Evolutionary conservation across 2,329 filamentous ascomycete species (phyloP).

Genomic region (Lasiodiplodia sp.): DNA sequence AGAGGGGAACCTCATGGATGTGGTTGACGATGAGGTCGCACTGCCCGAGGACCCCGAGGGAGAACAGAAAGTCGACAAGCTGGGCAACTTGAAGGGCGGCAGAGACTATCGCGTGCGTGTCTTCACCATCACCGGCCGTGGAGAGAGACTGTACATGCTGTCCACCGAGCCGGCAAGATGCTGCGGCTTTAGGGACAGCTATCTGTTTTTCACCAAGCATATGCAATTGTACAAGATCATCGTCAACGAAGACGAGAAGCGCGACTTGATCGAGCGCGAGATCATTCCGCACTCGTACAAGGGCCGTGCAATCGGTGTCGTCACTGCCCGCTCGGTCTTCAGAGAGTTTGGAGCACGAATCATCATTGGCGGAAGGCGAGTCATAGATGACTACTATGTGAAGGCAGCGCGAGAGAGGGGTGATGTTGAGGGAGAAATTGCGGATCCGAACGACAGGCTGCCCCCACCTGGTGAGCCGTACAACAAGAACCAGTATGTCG

Average conservation of each 20-base stretch:
- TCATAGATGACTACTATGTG: conserved; percentile 90
- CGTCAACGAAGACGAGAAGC: conserved; percentile 95
- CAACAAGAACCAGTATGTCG: conserved; percentile 98
- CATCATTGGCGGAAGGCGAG: conserved; percentile 84
- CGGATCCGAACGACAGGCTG: conserved; percentile 85
- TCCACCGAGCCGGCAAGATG: conserved; percentile 97
- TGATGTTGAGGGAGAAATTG: conserved; percentile 84
- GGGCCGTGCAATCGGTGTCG: conserved; percentile 93
- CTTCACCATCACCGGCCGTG: conserved; percentile 86
- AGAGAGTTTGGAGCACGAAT: conserved; percentile 95
- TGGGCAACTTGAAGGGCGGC: conserved; percentile 80
- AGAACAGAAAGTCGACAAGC: conserved; percentile 91
- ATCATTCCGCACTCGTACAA: conserved; percentile 99
- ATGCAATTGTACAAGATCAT: conserved; percentile 97
- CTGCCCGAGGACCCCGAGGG: conserved; percentile 87
- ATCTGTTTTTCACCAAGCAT: conserved; percentile 99
- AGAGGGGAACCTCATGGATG: conserved; percentile 89
- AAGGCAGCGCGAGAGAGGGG: conserved; percentile 77
- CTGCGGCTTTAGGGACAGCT: conserved; percentile 96
- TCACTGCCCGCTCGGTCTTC: conserved; percentile 95
- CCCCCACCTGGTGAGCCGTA: conserved; percentile 82
- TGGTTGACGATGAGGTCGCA: conserved; percentile 89
- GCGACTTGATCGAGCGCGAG: conserved; percentile 91
- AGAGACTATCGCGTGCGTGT: conserved; percentile 95
- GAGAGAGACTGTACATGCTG: conserved; percentile 92